These are phyloP conservation scores for Angomonas ambiguus DNA, from an alignment of 208 protist genomes.

Conservation along the genomic window DNA sequence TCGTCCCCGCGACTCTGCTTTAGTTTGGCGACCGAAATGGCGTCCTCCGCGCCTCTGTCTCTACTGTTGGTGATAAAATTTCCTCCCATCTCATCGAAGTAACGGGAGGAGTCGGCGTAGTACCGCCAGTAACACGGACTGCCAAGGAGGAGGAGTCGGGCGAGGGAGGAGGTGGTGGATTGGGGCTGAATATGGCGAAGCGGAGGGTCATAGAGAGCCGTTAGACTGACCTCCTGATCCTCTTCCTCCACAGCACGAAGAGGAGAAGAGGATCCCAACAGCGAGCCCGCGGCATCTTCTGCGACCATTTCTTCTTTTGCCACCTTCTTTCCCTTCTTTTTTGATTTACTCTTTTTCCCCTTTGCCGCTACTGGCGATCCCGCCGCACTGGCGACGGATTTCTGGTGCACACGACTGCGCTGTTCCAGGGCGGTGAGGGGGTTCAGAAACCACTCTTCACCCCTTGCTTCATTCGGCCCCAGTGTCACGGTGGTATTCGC, in stretches of 20 bases:
- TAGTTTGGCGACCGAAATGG: neutral
- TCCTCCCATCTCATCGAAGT: constrained; percentile 12
- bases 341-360: neutral
- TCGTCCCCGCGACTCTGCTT: neutral
- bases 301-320: neutral
- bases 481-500: constrained; percentile 4
- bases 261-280: no score
- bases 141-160: constrained; percentile 19
- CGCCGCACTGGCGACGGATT: neutral
- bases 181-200: neutral
- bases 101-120: constrained; percentile 8
- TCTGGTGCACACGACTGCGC: neutral
- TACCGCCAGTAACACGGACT: constrained; percentile 32
- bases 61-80: neutral
- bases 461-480: neutral
- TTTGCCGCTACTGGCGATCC: neutral
- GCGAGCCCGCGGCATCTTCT: neutral
- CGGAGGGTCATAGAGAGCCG: neutral
- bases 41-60: neutral
- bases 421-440: neutral
- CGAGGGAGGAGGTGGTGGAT: neutral
- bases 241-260: no score
- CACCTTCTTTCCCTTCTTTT: neutral
- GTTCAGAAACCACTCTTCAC: constrained; percentile 5
- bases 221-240: neutral